phyloP scores from a whole-genome alignment of 176 grass and related monocot genomes.

The Ensete glaucum region DNA sequence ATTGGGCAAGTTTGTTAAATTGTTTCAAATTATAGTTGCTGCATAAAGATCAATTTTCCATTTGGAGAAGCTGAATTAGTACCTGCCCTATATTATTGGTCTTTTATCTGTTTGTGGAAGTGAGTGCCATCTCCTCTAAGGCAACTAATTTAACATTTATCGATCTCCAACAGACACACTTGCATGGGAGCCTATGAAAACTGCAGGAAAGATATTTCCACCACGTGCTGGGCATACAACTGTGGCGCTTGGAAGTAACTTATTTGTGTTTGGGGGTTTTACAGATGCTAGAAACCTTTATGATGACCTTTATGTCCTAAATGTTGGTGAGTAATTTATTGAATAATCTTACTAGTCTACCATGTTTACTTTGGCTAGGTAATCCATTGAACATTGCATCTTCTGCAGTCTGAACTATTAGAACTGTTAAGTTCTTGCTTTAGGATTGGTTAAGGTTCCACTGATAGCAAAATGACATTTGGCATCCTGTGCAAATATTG shows the following conservation, averaged over 20 bases:
- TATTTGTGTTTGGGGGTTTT: slow-evolving; percentile 33
- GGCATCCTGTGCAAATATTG: neutral
- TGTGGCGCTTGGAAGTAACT: slow-evolving; percentile 22
- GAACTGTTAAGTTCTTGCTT: neutral
- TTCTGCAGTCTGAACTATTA: neutral
- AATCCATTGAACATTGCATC: neutral
- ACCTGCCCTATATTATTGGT: neutral
- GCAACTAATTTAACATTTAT: neutral
- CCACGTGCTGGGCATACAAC: slow-evolving; percentile 30
- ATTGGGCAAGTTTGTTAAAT: neutral
- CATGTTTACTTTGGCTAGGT: neutral
- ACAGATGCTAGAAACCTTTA: slow-evolving; percentile 23
- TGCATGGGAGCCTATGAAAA: slow-evolving; percentile 24
- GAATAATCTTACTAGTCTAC: neutral
- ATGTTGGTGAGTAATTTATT: slow-evolving; percentile 15
- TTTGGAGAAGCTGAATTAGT: neutral
- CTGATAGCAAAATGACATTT: neutral
- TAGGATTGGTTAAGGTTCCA: too few species aligned
- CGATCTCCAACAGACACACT: slow-evolving; percentile 17
- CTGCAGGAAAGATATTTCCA: slow-evolving; percentile 15
- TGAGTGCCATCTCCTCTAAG: neutral
- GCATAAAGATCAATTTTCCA: neutral
- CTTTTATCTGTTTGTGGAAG: neutral
- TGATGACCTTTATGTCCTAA: slow-evolving; percentile 29
- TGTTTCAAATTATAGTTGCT: neutral